phyloP scores from a whole-genome alignment of 805 yeast species.

The Wickerhamiella sergipiensis region DNA sequence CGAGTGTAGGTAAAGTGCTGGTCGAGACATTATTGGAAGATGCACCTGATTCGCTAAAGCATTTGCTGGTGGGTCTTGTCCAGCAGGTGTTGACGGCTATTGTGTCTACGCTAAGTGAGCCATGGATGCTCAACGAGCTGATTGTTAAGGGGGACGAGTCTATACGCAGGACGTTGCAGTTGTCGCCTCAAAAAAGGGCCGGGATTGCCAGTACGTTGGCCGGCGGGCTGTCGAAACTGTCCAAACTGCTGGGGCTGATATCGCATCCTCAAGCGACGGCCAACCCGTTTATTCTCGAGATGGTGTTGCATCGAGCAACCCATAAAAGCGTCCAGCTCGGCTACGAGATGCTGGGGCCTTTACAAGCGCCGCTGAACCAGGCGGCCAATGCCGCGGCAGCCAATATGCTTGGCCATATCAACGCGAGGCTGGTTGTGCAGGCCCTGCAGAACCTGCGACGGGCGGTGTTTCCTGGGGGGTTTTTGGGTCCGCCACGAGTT shows the following conservation, averaged over 20 bases:
- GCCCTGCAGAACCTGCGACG: background rate
- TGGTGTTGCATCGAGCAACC: background rate
- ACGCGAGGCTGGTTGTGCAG: background rate
- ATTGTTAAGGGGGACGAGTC: background rate
- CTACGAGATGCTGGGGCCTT: background rate
- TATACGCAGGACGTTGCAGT: background rate
- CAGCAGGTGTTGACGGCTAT: slow-evolving; percentile 2
- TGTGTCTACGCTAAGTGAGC: slow-evolving; percentile 1
- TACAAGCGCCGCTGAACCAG: background rate
- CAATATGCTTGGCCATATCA: background rate
- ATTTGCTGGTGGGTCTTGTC: slow-evolving; percentile 3
- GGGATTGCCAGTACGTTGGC: background rate
- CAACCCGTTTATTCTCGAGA: background rate
- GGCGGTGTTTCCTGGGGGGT: background rate
- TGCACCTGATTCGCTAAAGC: background rate
- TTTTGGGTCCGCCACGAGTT: background rate
- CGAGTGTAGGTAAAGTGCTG: background rate
- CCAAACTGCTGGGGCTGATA: background rate
- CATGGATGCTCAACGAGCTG: slow-evolving; percentile 7
- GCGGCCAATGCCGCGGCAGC: background rate
- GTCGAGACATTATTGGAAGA: background rate
- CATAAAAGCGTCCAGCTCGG: background rate
- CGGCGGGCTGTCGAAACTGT: background rate
- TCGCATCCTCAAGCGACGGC: background rate
- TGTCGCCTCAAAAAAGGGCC: background rate